Percentiles rank a stretch among this genome's conserved stretches.
phyloP scores from a whole-genome alignment of 352 stramenopile species.

The Elongisporangium undulatum region DNA sequence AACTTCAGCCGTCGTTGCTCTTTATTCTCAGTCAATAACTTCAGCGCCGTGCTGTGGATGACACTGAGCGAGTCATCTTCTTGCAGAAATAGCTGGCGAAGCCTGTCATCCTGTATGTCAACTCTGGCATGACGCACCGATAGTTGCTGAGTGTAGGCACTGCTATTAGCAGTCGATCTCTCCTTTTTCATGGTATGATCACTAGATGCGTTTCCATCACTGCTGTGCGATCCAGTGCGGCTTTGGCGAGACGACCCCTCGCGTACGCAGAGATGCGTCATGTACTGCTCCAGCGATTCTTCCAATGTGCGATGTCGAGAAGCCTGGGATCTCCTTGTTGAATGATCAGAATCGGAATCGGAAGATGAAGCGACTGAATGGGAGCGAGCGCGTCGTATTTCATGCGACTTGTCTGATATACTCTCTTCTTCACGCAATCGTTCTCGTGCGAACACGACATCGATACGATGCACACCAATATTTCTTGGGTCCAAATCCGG shows the following conservation, averaged over 20 bases:
- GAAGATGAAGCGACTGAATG: not conserved
- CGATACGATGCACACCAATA: conserved; percentile 28
- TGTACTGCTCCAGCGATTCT: not conserved
- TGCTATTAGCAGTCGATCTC: not conserved
- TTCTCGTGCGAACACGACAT: conserved; percentile 9
- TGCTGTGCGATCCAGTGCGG: not conserved
- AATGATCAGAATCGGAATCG: not conserved
- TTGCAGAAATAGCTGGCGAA: conserved; percentile 44
- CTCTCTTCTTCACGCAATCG: not conserved
- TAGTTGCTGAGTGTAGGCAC: not conserved
- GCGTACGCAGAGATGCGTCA: not conserved
- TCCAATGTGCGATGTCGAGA: not conserved
- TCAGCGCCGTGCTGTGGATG: conserved; percentile 44
- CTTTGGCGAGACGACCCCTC: not conserved
- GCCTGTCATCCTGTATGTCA: conserved; percentile 10
- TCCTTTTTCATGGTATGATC: not conserved
- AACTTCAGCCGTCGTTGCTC: conserved; percentile 30
- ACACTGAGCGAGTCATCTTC: conserved; percentile 75
- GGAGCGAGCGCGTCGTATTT: not conserved
- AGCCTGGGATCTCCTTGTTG: not conserved
- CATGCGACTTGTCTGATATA: not conserved
- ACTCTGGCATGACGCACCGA: not conserved
- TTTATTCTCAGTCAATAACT: conserved; percentile 36
- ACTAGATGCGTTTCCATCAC: not conserved
- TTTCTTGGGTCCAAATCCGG: conserved; percentile 14